phyloP scores from a whole-genome alignment of 306 rosid species.

The Quercus ilex region DNA sequence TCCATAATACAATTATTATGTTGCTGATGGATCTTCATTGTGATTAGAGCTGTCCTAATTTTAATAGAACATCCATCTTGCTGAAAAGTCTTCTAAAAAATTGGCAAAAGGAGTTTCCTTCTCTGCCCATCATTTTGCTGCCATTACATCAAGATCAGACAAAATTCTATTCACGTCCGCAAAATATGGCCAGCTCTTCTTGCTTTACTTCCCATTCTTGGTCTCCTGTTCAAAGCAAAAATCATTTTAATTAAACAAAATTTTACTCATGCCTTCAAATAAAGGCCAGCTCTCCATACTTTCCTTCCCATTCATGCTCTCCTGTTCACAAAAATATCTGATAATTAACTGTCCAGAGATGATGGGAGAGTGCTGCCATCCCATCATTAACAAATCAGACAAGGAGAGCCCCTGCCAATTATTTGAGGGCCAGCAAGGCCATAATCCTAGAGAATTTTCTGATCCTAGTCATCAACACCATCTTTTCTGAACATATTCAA shows the following conservation, averaged over 20 bases:
- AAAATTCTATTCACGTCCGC: constrained; percentile 58
- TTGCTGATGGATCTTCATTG: constrained; percentile 14
- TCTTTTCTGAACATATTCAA: no score
- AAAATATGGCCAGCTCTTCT: constrained; percentile 62
- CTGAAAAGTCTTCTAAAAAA: neutral
- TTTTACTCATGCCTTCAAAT: constrained; percentile 54
- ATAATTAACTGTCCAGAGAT: neutral
- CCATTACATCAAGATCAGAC: constrained; percentile 45
- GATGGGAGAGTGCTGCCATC: neutral
- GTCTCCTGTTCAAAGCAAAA: constrained; percentile 45
- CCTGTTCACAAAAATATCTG: neutral
- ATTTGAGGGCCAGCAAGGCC: no score
- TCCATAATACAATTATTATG: constrained; percentile 13
- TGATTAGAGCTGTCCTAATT: constrained; percentile 15
- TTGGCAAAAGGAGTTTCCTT: neutral
- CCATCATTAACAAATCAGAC: no score
- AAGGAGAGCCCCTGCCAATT: no score
- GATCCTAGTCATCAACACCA: no score
- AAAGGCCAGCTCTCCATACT: constrained; percentile 60
- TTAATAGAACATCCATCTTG: neutral
- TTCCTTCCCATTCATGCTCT: constrained; percentile 51
- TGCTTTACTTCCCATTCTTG: constrained; percentile 53
- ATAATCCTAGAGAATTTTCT: no score
- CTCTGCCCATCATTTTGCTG: constrained; percentile 48
- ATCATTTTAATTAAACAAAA: constrained; percentile 34